Conservation (phyloP, 2,329 filamentous ascomycete species). For the Penicillium janthinellum region DNA sequence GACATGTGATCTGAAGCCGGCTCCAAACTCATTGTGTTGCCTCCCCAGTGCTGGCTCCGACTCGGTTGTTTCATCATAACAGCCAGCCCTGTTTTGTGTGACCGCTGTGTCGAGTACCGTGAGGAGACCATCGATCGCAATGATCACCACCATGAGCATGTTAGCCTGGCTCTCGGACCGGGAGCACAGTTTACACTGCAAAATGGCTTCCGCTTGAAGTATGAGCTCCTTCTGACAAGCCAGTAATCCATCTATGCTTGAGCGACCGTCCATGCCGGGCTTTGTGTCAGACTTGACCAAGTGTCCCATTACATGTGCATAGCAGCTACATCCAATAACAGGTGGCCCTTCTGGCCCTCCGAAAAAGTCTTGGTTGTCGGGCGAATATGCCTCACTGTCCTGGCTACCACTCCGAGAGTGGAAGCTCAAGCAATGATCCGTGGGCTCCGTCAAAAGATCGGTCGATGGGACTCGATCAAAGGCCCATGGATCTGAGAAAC, state of each 20-base stretch:
- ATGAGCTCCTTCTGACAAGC: conserved; percentile 32
- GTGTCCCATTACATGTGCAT: conserved; percentile 28
- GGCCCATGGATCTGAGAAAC: conserved; percentile 2
- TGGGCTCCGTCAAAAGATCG: conserved; percentile 3
- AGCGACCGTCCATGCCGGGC: conserved; percentile 14
- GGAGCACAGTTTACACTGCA: conserved; percentile 33
- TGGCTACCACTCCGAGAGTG: conserved; percentile 10
- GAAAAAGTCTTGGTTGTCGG: neutral
- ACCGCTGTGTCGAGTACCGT: conserved; percentile 28
- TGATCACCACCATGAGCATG: conserved; percentile 34
- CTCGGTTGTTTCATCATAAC: conserved; percentile 13
- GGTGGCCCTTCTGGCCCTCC: neutral
- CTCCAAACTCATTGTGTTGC: neutral
- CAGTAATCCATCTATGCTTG: conserved; percentile 32
- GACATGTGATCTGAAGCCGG: conserved; percentile 23
- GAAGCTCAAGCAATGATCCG: neutral
- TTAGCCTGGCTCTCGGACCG: conserved; percentile 25
- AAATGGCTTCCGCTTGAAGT: conserved; percentile 31
- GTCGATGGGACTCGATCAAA: neutral
- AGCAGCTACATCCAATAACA: conserved; percentile 23
- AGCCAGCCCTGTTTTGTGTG: conserved; percentile 15
- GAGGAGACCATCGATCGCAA: conserved; percentile 34
- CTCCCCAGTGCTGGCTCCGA: neutral
- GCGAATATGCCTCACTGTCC: conserved; percentile 8
- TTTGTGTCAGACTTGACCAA: conserved; percentile 20